These are phyloP conservation scores for Dipteronia dyeriana DNA, from an alignment of 345 rosid species.

Conservation along the genomic window DNA sequence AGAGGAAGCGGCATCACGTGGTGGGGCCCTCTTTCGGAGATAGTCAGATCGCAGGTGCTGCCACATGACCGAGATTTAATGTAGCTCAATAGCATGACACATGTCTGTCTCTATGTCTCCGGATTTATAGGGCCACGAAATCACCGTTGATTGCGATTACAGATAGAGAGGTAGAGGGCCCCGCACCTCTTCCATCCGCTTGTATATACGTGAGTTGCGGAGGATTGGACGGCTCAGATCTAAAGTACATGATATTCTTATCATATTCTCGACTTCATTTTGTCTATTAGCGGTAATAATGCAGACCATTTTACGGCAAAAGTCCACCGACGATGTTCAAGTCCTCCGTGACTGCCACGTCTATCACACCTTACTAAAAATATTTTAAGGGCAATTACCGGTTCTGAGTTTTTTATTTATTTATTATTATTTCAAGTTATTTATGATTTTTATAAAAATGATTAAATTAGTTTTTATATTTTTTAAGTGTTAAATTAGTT, in stretches of 20 bases:
- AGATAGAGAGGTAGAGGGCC: background rate
- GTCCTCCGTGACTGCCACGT: background rate
- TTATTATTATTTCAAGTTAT: no score
- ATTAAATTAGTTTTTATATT: no score
- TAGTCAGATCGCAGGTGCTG: slow-evolving; percentile 59
- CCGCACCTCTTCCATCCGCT: background rate
- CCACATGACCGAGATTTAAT: slow-evolving; percentile 49
- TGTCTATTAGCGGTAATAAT: background rate
- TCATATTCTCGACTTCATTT: slow-evolving; percentile 11
- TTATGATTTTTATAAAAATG: no score
- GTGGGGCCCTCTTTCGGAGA: slow-evolving; percentile 33
- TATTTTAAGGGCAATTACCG: no score
- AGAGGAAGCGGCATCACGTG: slow-evolving; percentile 35
- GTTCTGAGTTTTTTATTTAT: no score
- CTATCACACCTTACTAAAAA: background rate
- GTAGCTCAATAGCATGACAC: slow-evolving; percentile 15
- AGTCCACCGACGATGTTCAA: background rate
- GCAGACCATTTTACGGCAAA: background rate
- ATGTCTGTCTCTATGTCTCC: slow-evolving; percentile 17
- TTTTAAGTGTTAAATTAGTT: no score
- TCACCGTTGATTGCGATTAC: slow-evolving; percentile 36
- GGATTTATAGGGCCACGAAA: slow-evolving; percentile 28
- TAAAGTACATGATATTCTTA: slow-evolving; percentile 11
- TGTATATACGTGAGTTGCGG: slow-evolving; percentile 20
- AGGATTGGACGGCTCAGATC: slow-evolving; percentile 43